These are phyloP conservation scores for Eucalyptus cladocalyx DNA, from an alignment of 345 rosid genomes.

Conservation along the genomic window DNA sequence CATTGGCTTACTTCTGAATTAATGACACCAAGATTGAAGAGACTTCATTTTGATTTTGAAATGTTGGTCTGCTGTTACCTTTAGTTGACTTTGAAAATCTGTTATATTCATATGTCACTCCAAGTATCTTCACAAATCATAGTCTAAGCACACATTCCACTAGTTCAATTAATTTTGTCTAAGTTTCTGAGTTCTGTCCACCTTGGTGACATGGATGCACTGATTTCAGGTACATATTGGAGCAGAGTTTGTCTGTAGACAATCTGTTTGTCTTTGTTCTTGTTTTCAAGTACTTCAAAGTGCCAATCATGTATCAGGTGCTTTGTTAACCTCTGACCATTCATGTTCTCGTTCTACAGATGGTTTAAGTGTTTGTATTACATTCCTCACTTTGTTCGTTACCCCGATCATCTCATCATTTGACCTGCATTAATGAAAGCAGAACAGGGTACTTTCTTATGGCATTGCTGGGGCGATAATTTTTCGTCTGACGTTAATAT, in stretches of 20 bases:
- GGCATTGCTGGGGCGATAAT: slow-evolving; percentile 88
- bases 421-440: background rate
- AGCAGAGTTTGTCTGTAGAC: slow-evolving; percentile 97
- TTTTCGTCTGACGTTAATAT: slow-evolving; percentile 63
- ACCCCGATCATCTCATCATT: background rate
- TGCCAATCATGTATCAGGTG: slow-evolving; percentile 86
- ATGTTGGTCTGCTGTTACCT: background rate
- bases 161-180: background rate
- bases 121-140: background rate
- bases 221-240: slow-evolving; percentile 74
- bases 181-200: background rate
- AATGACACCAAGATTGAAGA: background rate
- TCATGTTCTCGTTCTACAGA: background rate
- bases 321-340: background rate
- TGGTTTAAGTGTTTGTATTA: background rate
- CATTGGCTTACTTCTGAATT: background rate
- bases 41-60: background rate
- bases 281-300: slow-evolving; percentile 90
- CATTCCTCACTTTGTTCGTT: background rate
- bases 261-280: slow-evolving; percentile 92
- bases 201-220: background rate
- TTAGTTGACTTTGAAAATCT: background rate
- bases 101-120: background rate
- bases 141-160: background rate
- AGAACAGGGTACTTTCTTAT: slow-evolving; percentile 83